These are phyloP conservation scores for Verticillium albo-atrum DNA, from an alignment of 2,329 filamentous ascomycete species.

Conservation along the genomic window DNA sequence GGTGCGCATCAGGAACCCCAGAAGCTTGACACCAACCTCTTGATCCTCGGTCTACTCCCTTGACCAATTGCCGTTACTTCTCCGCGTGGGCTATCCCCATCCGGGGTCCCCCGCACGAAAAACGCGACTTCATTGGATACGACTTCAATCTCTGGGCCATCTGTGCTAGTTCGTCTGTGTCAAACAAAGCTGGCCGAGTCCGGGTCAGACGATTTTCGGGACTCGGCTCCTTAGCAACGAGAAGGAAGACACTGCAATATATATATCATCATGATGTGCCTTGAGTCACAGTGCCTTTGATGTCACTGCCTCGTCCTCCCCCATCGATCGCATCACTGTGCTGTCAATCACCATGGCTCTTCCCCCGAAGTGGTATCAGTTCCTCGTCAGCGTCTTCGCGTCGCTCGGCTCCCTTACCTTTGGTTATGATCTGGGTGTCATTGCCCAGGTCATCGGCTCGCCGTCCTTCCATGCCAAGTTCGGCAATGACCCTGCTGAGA, in stretches of 20 bases:
- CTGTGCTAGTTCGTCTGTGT: neutral
- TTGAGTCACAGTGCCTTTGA: neutral
- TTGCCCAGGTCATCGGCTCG: slow-evolving; percentile 47
- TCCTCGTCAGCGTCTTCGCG: slow-evolving; percentile 49
- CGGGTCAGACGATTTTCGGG: neutral
- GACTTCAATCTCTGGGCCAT: neutral
- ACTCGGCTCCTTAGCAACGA: neutral
- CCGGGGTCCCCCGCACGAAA: neutral
- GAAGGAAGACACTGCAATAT: neutral
- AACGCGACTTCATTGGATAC: neutral
- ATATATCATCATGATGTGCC: neutral
- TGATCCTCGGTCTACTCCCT: neutral
- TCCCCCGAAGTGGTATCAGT: slow-evolving; percentile 39
- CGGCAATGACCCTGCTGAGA: slow-evolving; percentile 14
- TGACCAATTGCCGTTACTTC: neutral
- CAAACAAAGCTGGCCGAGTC: neutral
- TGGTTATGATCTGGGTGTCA: slow-evolving; percentile 52
- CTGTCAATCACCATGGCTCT: slow-evolving; percentile 27
- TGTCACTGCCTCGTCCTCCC: neutral
- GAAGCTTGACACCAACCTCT: neutral
- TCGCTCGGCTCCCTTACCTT: slow-evolving; percentile 51
- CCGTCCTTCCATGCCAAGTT: slow-evolving; percentile 37
- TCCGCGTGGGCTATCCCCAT: neutral
- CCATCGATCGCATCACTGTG: neutral
- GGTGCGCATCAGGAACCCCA: neutral